phyloP scores from a whole-genome alignment of 2,329 filamentous ascomycete species.

The Hortaea werneckii region DNA sequence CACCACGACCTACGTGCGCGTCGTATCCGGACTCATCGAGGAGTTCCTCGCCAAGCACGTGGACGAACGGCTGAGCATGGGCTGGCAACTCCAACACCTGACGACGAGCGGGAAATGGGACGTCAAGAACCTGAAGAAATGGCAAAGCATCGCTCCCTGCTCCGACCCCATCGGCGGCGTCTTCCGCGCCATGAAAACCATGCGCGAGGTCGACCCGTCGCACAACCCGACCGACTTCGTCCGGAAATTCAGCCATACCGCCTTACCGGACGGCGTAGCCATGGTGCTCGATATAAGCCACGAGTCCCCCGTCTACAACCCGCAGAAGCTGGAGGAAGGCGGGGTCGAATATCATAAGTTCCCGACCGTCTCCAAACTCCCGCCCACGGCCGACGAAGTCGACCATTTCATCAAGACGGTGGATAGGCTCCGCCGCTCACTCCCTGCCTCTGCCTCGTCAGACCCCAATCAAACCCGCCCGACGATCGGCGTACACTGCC shows the following conservation, averaged over 20 bases:
- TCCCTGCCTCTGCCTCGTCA: neutral
- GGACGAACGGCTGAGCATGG: slow-evolving; percentile 66
- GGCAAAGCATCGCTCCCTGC: slow-evolving; percentile 24
- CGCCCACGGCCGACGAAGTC: slow-evolving; percentile 56
- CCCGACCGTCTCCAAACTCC: slow-evolving; percentile 83
- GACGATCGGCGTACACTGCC: slow-evolving; percentile 75
- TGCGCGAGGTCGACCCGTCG: slow-evolving; percentile 75
- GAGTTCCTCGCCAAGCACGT: slow-evolving; percentile 69
- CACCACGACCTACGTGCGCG: slow-evolving; percentile 62
- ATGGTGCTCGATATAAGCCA: slow-evolving; percentile 79
- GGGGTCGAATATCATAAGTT: slow-evolving; percentile 60
- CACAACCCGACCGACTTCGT: slow-evolving; percentile 71
- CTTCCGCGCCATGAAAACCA: slow-evolving; percentile 86
- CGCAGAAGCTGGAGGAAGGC: slow-evolving; percentile 38
- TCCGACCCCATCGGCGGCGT: slow-evolving; percentile 57
- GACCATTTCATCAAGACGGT: slow-evolving; percentile 49
- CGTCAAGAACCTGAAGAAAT: slow-evolving; percentile 76
- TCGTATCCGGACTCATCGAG: slow-evolving; percentile 69
- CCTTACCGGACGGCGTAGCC: slow-evolving; percentile 46
- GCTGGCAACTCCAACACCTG: slow-evolving; percentile 85
- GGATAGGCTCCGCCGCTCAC: slow-evolving; percentile 31
- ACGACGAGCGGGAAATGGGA: slow-evolving; percentile 93
- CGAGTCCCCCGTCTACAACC: slow-evolving; percentile 82
- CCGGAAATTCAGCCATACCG: slow-evolving; percentile 52
- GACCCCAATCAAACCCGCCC: slow-evolving; percentile 9